phyloP scores from a whole-genome alignment of 768 basidiomycete species.

The Mycena rosella region DNA sequence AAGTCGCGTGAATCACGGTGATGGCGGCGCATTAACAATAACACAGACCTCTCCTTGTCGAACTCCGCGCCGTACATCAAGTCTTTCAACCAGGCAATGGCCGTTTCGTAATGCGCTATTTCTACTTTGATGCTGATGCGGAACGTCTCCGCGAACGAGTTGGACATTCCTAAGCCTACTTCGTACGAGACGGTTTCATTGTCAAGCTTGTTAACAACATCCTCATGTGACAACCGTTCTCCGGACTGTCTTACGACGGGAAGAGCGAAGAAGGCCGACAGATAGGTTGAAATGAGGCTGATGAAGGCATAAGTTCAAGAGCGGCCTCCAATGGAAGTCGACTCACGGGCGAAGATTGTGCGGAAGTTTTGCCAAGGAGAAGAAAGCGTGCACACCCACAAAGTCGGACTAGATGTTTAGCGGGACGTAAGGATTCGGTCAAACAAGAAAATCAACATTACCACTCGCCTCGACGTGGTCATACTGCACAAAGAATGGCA shows the following conservation, averaged over 20 bases:
- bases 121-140: constrained; percentile 90
- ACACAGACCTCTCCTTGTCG: constrained; percentile 77
- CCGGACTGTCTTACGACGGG: constrained; percentile 82
- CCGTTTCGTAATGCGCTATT: constrained; percentile 79
- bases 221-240: constrained; percentile 81
- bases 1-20: background rate
- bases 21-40: background rate
- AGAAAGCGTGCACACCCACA: constrained; percentile 81
- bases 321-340: background rate
- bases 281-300: constrained; percentile 84
- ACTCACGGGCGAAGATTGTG: constrained; percentile 81
- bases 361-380: constrained; percentile 83
- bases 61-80: constrained; percentile 82
- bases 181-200: constrained; percentile 93
- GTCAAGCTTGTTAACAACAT: constrained; percentile 92
- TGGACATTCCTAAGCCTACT: constrained; percentile 71
- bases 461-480: constrained; percentile 86
- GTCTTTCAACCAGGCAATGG: constrained; percentile 89
- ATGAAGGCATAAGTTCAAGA: constrained; percentile 24
- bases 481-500: constrained; percentile 94
- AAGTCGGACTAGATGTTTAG: constrained; percentile 83
- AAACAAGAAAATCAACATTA: background rate
- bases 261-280: constrained; percentile 89
- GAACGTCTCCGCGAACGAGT: constrained; percentile 79
- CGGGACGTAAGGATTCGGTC: constrained; percentile 16